Evolutionary conservation across 1,284 basidiomycete species (phyloP), one percentile per base, ranked within the genome.

Genomic region (Ceratobasidium sp.): DNA sequence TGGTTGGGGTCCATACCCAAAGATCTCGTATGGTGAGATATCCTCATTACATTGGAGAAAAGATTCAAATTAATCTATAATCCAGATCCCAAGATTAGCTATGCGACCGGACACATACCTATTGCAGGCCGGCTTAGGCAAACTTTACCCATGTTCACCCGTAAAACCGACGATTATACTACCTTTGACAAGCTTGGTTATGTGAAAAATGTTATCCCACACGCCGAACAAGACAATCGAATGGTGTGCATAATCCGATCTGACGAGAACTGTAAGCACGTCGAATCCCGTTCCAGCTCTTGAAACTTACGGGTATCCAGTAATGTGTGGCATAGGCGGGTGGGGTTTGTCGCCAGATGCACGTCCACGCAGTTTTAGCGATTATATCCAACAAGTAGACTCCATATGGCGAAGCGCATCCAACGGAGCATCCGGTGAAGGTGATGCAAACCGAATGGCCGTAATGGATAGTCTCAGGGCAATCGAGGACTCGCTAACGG

Each of bases 71-170:
- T 42, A n/a, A 26, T 26, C 5, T 28, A 20, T 20, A 23, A 28
- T 45, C n/a, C n/a, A 73, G 68, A 73, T 73, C 68, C 68, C 4
- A 73, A 73, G 31, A 73, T 73, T 17, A 73, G 54, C 31, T 73
- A 73, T 54, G 54, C 68, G 31, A 73, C 68, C 10, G 68, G 56
- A 11, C 26, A 45, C 23, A 23, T 73, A 8, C 68, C 68, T n/a
- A 39, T 73, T 20, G 35, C 56, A 10, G 56, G 35, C 39, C 54
- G 56, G n/a, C 56, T 73, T 17, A 60, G 56, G 56, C 15, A 61
- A 17, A 61, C 28, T 15, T 37, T 73, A 13, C 68, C 68, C 42
- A 61, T 73, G 28, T 73, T 73, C 23, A 73, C 54, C n/a, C 56
- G 56, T 7, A 26, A 49, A n/a, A 20, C 37, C 11, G 56, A 61